Base-by-base conservation (phyloP, 2,329 filamentous ascomycete genomes). In the Trichoderma breve region DNA sequence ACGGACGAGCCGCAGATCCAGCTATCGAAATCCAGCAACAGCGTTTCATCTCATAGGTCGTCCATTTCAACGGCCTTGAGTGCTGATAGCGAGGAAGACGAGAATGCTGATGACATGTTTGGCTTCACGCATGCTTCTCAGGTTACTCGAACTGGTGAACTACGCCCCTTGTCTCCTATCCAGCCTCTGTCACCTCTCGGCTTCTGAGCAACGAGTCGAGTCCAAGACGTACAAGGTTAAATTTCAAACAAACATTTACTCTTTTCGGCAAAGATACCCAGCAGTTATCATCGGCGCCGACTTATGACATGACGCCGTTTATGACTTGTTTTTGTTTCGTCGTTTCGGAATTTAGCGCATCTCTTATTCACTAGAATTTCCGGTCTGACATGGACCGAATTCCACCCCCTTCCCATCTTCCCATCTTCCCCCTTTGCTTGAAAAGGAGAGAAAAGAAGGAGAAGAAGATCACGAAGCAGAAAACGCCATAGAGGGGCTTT, bases 141-240 rank as follows among this genome's bases (percentile, higher is more conserved):
- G 81, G 73, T 18, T 47, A 47, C 55, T 26, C n/a, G 21, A 21
- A 36, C 72, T 9, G 66, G 81, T 32, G 86, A 88, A 66, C 76
- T 90, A 57, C 83, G 87, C 57, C 88, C 88, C 3, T 79, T 92
- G 43, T 91, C 90, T 72, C 90, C 90, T 5, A 91, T 92, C 77
- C 89, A 90, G 79, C 90, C 90, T 55, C 80, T 91, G 61, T 91
- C 89, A 43, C 89, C 89, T 14, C 82, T 90, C 77, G 87, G 88
- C 73, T 87, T 91, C 74, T 88, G 80, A 80, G 47, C 65, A 60
- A 26, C 47, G n/a, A 73, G 73, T 64, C 26, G 57, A 32, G 47
- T 58, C 8, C 3, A 34, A 21, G 60, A 32, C 36, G 39, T n/a
- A 65, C 70, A 64, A 30, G 30, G 34, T 47, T 57, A 26, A 51